These are phyloP conservation scores for Inga oerstediana DNA, from an alignment of 306 rosid species.

Conservation along the genomic window DNA sequence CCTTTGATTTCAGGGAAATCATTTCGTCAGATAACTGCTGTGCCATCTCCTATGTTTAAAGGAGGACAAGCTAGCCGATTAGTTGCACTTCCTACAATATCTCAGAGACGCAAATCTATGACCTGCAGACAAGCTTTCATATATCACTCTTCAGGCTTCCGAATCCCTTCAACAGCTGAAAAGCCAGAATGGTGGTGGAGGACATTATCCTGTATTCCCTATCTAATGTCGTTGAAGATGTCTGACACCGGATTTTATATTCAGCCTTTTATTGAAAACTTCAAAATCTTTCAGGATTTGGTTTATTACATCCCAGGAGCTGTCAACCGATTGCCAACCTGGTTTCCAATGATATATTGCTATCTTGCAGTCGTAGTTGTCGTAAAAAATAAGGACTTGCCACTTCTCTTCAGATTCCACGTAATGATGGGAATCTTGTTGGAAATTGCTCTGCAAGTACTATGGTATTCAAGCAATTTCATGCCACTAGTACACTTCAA, in stretches of 20 bases:
- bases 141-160: slow-evolving; percentile 52
- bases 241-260: slow-evolving; percentile 72
- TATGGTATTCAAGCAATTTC: slow-evolving; percentile 73
- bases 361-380: slow-evolving; percentile 54
- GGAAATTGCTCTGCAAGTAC: slow-evolving; percentile 62
- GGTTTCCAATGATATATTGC: slow-evolving; percentile 76
- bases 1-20: slow-evolving; percentile 47
- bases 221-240: slow-evolving; percentile 67
- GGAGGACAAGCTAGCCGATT: slow-evolving; percentile 39
- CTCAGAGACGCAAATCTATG: slow-evolving; percentile 32
- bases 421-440: slow-evolving; percentile 74
- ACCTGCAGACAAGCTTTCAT: slow-evolving; percentile 51
- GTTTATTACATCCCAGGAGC: slow-evolving; percentile 78
- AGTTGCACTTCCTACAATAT: slow-evolving; percentile 26
- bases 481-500: slow-evolving; percentile 77
- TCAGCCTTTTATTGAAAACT: slow-evolving; percentile 59
- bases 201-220: slow-evolving; percentile 75
- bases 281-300: slow-evolving; percentile 46
- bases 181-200: slow-evolving; percentile 98
- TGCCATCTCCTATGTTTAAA: slow-evolving; percentile 37
- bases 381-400: slow-evolving; percentile 67
- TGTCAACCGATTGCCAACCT: slow-evolving; percentile 59
- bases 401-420: slow-evolving; percentile 72
- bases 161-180: slow-evolving; percentile 55
- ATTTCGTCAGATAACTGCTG: slow-evolving; percentile 34